These are phyloP conservation scores for Trichocladium antarcticum DNA, from an alignment of 495 filamentous ascomycete species.

Conservation along the genomic window DNA sequence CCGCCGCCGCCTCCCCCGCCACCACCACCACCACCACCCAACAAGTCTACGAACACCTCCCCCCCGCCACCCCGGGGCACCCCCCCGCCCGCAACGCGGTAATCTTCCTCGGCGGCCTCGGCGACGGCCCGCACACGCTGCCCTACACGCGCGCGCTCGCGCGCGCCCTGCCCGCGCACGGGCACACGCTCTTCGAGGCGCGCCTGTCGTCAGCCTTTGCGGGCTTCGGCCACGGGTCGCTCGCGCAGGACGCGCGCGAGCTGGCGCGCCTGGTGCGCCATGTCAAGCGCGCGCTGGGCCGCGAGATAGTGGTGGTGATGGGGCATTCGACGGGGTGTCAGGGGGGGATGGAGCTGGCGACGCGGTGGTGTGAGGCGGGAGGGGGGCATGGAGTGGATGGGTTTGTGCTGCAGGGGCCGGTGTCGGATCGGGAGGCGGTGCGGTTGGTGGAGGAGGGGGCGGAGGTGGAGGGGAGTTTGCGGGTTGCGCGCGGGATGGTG, in stretches of 20 bases:
- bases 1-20: background rate
- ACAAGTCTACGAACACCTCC: slow-evolving; percentile 9
- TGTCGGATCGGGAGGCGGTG: slow-evolving; percentile 66
- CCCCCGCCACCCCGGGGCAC: background rate
- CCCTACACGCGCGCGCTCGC: slow-evolving; percentile 54
- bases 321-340: slow-evolving; percentile 78
- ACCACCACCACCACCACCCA: background rate
- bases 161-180: slow-evolving; percentile 39
- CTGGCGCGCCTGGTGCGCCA: slow-evolving; percentile 61
- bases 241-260: slow-evolving; percentile 63
- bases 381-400: slow-evolving; percentile 53
- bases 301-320: slow-evolving; percentile 64
- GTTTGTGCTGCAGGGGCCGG: slow-evolving; percentile 70
- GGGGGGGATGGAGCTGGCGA: slow-evolving; percentile 63
- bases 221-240: slow-evolving; percentile 60
- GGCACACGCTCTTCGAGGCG: slow-evolving; percentile 36
- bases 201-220: slow-evolving; percentile 45
- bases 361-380: slow-evolving; percentile 1
- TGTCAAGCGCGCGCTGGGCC: slow-evolving; percentile 38
- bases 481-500: slow-evolving; percentile 44
- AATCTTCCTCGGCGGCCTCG: slow-evolving; percentile 76
- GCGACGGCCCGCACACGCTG: slow-evolving; percentile 64
- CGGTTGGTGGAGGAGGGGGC: slow-evolving; percentile 27
- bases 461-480: slow-evolving; percentile 41
- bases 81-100: slow-evolving; percentile 48